phyloP scores from a whole-genome alignment of 805 yeast genomes.

The Cyberlindnera amylophila region DNA sequence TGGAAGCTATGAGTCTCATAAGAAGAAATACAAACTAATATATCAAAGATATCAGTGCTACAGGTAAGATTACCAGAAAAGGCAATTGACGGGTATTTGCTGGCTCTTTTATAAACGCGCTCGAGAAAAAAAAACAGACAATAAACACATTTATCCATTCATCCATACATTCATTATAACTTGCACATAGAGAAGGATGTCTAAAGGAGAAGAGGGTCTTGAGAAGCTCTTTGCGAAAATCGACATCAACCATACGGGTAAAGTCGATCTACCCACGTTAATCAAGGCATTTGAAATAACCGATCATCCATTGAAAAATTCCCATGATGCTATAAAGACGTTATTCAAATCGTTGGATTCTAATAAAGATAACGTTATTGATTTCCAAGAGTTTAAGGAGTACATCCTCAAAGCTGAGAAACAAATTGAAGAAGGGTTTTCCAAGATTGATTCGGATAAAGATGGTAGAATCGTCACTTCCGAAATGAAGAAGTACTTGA shows the following conservation, averaged over 20 bases:
- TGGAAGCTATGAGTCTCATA: too few species aligned
- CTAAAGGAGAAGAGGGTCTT: background rate
- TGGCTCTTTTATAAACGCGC: too few species aligned
- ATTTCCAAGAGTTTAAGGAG: slow-evolving; percentile 60
- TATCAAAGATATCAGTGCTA: too few species aligned
- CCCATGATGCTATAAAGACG: slow-evolving; percentile 52
- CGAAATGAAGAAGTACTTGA: slow-evolving; percentile 66
- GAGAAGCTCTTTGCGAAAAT: slow-evolving; percentile 37
- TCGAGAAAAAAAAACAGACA: too few species aligned
- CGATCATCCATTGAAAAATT: slow-evolving; percentile 62
- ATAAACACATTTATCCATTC: too few species aligned
- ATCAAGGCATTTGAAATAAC: slow-evolving; percentile 36
- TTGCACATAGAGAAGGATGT: too few species aligned
- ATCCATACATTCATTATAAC: too few species aligned
- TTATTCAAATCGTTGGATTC: slow-evolving; percentile 58
- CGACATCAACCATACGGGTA: slow-evolving; percentile 38
- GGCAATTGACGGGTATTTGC: too few species aligned
- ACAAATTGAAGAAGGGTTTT: slow-evolving; percentile 67
- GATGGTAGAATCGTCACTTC: slow-evolving; percentile 66
- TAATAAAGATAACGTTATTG: slow-evolving; percentile 53
- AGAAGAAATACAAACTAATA: too few species aligned
- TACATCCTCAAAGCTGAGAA: slow-evolving; percentile 66
- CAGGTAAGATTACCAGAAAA: too few species aligned
- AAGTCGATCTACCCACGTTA: slow-evolving; percentile 34
- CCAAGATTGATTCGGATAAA: slow-evolving; percentile 60